Evolutionary conservation across 2,329 filamentous ascomycete species (phyloP), one percentile per base, ranked within the genome.

Genomic region (Pseudogymnoascus sp.): DNA sequence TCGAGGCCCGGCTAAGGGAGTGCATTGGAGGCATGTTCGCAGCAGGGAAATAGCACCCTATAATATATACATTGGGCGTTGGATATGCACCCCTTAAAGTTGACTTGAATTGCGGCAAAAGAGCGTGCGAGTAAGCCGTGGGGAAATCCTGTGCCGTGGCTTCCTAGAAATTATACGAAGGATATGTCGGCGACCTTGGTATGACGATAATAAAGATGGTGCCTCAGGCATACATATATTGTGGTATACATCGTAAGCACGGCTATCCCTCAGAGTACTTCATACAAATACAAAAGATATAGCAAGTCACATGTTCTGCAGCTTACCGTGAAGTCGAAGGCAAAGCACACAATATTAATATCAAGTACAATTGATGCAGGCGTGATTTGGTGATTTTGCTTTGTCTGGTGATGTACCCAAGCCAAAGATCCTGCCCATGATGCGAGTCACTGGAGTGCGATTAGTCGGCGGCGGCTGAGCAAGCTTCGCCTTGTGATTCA

Each of bases 401-500:
- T 56, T 56, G 50, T 56, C 50, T 56, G 26, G 50, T 56, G 50
- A 56, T 56, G 47, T 19, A 33, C 44, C 26, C 26, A 56, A 56
- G 47, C n/a, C 47, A 56, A 56, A 56, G 47, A 56, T 8, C 1
- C 26, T 4, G 26, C 26, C 47, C 47, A 56, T 56, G 50, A 56
- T 56, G n/a, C 50, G 50, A 56, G 50, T 56, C 50, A 56, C 50
- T 56, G 50, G 50, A 33, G 33, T 56, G 26, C 50, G 29, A 56
- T 56, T 56, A 56, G 29, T 56, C 50, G 26, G n/a, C 50, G 50
- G 50, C 50, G 50, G 50, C 50, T 56, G 50, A 56, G 50, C 50
- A 56, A 56, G 26, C 47, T 56, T 56, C 47, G 47, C 47, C 47
- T 56, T 56, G 47, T 56, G 47, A 56, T 56, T 56, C 47, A 56